Base-by-base conservation (phyloP, 768 basidiomycete genomes). In the Boletus reticuloceps region DNA sequence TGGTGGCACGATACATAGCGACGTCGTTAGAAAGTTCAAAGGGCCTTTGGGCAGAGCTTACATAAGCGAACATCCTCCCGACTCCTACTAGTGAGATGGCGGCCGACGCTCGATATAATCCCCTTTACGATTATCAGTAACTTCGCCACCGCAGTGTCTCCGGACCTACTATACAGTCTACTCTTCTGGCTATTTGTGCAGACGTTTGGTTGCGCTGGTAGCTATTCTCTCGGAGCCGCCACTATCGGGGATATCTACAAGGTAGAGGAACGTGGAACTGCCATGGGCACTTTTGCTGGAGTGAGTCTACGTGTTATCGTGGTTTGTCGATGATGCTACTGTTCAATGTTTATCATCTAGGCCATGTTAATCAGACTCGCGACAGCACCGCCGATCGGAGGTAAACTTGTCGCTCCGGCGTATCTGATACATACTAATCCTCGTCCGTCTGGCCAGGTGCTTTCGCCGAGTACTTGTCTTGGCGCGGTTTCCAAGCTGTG, bases 161-260 rank as follows among this genome's bases (percentile, higher is more conserved):
- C n/a, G n/a, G n/a, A n/a, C n/a, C n/a, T n/a, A n/a, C n/a, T n/a
- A n/a, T n/a, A n/a, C n/a, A n/a, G n/a, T n/a, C n/a, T n/a, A n/a
- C n/a, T n/a, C n/a, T n/a, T n/a, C n/a, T n/a, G n/a, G n/a, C n/a
- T n/a, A n/a, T n/a, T n/a, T n/a, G n/a, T n/a, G n/a, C n/a, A n/a
- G n/a, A n/a, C n/a, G n/a, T n/a, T n/a, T n/a, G n/a, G n/a, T n/a
- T n/a, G n/a, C 9, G 79, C 84, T 5, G 79, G 79, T 14, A 82
- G 76, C 3, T 64, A 75, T 65, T 80, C 78, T 20, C 76, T 80
- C 51, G 88, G 78, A n/a, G 77, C 77, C 0, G 86, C 79, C 4
- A 79, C 82, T 5, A 82, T 87, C 32, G 83, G 82, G n/a, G 0
- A 88, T 60, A 83, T 88, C 5, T 87, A 86, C 67, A 77, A 69